Conservation (phyloP, 2,329 filamentous ascomycete genomes). For the Diplodia scrobiculata region DNA sequence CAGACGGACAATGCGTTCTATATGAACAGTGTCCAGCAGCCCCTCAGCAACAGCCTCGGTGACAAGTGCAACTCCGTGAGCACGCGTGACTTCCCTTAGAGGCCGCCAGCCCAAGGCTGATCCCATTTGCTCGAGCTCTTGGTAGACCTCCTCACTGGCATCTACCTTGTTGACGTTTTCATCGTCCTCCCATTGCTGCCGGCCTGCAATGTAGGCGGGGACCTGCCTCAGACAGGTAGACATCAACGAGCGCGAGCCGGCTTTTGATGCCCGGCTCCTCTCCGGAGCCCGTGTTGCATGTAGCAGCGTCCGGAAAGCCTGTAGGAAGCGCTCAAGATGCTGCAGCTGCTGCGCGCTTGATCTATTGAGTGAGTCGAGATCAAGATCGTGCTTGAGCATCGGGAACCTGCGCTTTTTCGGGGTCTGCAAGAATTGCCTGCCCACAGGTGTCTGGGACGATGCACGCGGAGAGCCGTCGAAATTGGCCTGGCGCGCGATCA, state of each 20-base stretch:
- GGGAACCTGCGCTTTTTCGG: constrained; percentile 11
- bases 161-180: constrained; percentile 41
- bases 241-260: constrained; percentile 44
- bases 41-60: constrained; percentile 43
- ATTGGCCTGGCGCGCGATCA: neutral
- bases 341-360: neutral
- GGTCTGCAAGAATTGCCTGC: constrained; percentile 3
- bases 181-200: constrained; percentile 43
- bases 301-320: constrained; percentile 36
- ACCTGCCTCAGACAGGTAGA: constrained; percentile 46
- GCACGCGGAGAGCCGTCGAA: neutral
- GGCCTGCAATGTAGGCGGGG: constrained; percentile 46
- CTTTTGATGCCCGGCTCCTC: neutral
- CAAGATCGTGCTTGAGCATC: neutral
- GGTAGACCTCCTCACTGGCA: constrained; percentile 44
- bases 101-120: constrained; percentile 42
- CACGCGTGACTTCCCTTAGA: constrained; percentile 47
- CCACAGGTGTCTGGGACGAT: neutral
- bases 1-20: constrained; percentile 37
- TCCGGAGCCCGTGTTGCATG: constrained; percentile 35
- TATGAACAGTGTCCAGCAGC: constrained; percentile 36
- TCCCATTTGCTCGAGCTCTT: constrained; percentile 43
- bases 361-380: neutral
- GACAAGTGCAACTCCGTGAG: constrained; percentile 46
- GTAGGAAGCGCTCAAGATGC: constrained; percentile 9